Evolutionary conservation across 177 flowering plant species (phyloP), one percentile per base, ranked within the genome.

Genomic region (Telopea speciosissima): DNA sequence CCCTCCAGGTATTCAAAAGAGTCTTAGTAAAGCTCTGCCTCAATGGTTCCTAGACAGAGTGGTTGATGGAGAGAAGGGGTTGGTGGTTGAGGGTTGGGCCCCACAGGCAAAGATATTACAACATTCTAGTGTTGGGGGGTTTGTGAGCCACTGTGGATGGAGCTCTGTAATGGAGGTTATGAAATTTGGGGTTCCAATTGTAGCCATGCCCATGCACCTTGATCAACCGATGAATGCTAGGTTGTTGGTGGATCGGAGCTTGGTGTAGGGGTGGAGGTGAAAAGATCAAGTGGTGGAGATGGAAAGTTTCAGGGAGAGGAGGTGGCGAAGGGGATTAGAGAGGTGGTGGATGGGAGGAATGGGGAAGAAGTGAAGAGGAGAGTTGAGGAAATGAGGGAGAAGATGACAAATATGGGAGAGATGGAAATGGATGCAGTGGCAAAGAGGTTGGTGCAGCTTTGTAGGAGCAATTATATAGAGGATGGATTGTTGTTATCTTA

Each of bases 71-170:
- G 68, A 66, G 31, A 75, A 61, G 23, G 76, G 74, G 24, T 19
- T 70, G 65, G 74, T 77, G 25, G 74, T 74, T 21, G 72, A 75
- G 13, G 69, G 52, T 2, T 78, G 80, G 80, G 78, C 78, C 0
- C 75, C 80, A 11, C 80, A 78, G 24, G 40, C 28, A 33, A 40
- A 63, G 21, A 78, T 78, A 36, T 26, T 78, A 8, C n/a, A 14
- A 36, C 72, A 72, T 74, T 19, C 45, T 0, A 78, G 69, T 19
- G 42, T 72, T 63, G 78, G 80, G 60, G 77, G 73, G 78, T 72
- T 76, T 72, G 75, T 68, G 66, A 72, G 78, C 54, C 78, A 76
- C 52, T 71, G 75, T 68, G 80, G 80, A 6, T 78, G 70, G 75
- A 28, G 75, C 65, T 78, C 75, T 7, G 67, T 74, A 14, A 63